Base-by-base conservation (phyloP, 2,329 filamentous ascomycete species). In the Cladosporium sp. region DNA sequence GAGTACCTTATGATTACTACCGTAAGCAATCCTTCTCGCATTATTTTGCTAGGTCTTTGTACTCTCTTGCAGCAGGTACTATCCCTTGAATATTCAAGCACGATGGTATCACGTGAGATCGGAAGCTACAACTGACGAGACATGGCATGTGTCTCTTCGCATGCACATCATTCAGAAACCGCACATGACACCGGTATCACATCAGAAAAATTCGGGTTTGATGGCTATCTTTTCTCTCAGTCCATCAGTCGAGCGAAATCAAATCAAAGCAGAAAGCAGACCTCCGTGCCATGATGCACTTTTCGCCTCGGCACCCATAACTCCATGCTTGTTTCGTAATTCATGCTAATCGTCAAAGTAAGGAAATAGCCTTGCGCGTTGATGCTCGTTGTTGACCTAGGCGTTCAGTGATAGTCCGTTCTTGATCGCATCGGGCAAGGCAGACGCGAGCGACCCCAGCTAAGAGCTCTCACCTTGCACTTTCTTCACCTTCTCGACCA, bases 401-500 rank as follows among this genome's bases (percentile, higher is more conserved):
- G 42, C 30, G 20, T 39, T 39, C 42, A 56, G 40, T 17, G 42
- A 47, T 11, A 49, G 54, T 25, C 36, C 40, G 34, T 15, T 47
- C 12, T 30, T 56, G 34, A 56, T 47, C 54, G 54, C 54, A 15
- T 39, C 54, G 22, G 42, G 42, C 54, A 56, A 39, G 42, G 54
- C 54, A 42, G 54, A 56, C 20, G 42, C 22, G 15, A 56, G 34
- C 42, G 42, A 49, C 54, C 42, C 54, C 54, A 56, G 20, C 54
- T 56, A 56, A 34, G 54, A 56, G 54, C 54, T 56, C 52, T 55
- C 55, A 45, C 66, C 66, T 71, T 97, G 91, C 30, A 97, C 92
- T 73, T 88, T 89, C 78, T 88, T 83, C 59, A 97, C 92, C 59
- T 93, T 80, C 69, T 88, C 81, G 49, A 92, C 82, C 36, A 97